These are phyloP conservation scores for Zymoseptoria pseudotritici DNA, from an alignment of 2,329 filamentous ascomycete species.

Conservation along the genomic window DNA sequence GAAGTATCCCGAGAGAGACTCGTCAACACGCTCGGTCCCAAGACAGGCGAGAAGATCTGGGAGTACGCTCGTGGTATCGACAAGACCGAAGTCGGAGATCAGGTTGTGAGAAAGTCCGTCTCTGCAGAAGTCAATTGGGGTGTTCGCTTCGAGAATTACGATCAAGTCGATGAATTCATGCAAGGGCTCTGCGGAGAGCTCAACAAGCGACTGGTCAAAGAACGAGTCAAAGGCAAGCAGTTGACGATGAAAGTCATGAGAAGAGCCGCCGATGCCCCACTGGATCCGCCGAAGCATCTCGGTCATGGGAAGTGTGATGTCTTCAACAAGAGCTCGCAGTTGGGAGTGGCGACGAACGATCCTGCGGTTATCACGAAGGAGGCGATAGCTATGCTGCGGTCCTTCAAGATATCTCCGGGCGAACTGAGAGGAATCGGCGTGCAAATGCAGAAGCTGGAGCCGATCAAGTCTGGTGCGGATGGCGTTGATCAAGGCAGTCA, in stretches of 20 bases:
- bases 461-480: constrained; percentile 55
- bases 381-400: constrained; percentile 73
- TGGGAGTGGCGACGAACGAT: constrained; percentile 78
- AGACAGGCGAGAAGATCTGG: constrained; percentile 84
- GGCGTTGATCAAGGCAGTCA: constrained; percentile 64
- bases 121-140: constrained; percentile 98
- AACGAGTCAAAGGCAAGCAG: constrained; percentile 78
- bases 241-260: constrained; percentile 94
- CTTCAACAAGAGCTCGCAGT: constrained; percentile 77
- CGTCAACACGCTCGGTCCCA: constrained; percentile 68
- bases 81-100: constrained; percentile 73
- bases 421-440: constrained; percentile 89
- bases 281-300: constrained; percentile 87
- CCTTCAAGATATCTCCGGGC: constrained; percentile 77
- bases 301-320: constrained; percentile 93
- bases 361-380: constrained; percentile 67
- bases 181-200: constrained; percentile 78
- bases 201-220: constrained; percentile 69
- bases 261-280: constrained; percentile 72
- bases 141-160: constrained; percentile 83
- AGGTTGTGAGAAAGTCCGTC: constrained; percentile 81
- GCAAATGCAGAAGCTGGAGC: constrained; percentile 87
- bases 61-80: constrained; percentile 90
- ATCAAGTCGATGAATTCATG: constrained; percentile 91
- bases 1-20: constrained; percentile 69